Base-by-base conservation (phyloP, 768 basidiomycete genomes). In the Agrocybe praecox region DNA sequence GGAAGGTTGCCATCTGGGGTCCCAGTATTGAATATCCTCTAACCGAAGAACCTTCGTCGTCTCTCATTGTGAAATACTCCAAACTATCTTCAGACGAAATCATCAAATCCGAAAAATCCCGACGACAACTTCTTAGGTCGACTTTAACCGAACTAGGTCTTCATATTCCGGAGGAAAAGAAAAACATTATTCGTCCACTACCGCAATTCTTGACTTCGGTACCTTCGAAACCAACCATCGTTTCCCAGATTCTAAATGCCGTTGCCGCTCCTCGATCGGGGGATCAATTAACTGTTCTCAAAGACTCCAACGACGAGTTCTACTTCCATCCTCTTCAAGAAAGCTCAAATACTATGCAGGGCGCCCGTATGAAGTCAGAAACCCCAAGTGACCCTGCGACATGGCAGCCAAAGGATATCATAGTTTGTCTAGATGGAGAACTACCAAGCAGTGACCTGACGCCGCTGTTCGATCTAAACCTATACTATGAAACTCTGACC, bases 241-340 rank as follows among this genome's bases (percentile, higher is more conserved):
- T 86, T 12, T 60, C 74, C 14, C 64, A 64, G 9, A 71, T 82
- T 18, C 64, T 80, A 18, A 63, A 75, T 45, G 67, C 74, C 2
- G 59, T 84, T 18, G 63, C 73, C 6, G 55, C 69, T 9, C 74
- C 75, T 12, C 58, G 65, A 40, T 26, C 65, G 40, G 69, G 67
- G 4, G 59, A 62, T 6, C 67, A 74, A 36, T 64, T 74, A 11
- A 69, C 65, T 36, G 54, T 77, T 0, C 78, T 92, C 62, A 71
- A 81, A 58, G 94, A 93, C 63, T 73, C 74, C 2, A 86, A 86
- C 52, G 92, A 98, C 66, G 84, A 80, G 1, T 91, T 94, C 68
- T 72, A 72, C 24, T 86, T 93, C 60, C 80, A 86, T 55, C 62
- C 72, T 10, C 59, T 73, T 8, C 53, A 69, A 18, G 70, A 80